Evolutionary conservation across 192 early-diverging fungal species (phyloP), one percentile per base, ranked within the genome.

Genomic region (Gigaspora rosea): DNA sequence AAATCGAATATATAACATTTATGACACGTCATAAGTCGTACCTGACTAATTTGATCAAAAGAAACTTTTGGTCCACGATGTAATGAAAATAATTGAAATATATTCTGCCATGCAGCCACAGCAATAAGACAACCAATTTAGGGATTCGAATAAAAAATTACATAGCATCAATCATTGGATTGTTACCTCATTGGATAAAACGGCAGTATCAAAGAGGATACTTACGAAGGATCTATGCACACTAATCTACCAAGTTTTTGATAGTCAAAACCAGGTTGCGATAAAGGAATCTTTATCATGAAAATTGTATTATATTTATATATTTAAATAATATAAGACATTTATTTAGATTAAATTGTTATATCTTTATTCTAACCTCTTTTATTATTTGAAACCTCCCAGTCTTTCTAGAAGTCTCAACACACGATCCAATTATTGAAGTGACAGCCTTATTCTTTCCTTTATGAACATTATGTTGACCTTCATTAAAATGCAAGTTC

Each of bases 91-190:
- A n/a, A n/a, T 56, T 56, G 33, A 22, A 71, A 71, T 15, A n/a
- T 35, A 71, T 71, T 56, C 32, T 71, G 70, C 70, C 70, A 71
- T n/a, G 70, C 70, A 54, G 70, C 22, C 27, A 71, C 51, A 32
- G 70, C 70, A 54, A 71, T 56, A 32, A 54, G 27, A 47, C 70
- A 20, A 52, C 50, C 49, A 13, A 51, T 71, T n/a, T 35, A 51
- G 52, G 11, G 16, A 32, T 50, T 50, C 18, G 18, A n/a, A 15
- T 18, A 48, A 22, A 50, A 51, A 50, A 18, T 18, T 52, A 50
- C 12, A 20, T 69, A 69, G 4, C 22, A 48, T 20, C 10, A 27
- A 69, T 10, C 47, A 33, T 32, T 15, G 52, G 18, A 51, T 22
- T 51, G 16, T 8, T 6, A 4, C 32, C 8, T 15, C 18, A 66